phyloP scores from a whole-genome alignment of 2,329 filamentous ascomycete species.

The Tothia fuscella region DNA sequence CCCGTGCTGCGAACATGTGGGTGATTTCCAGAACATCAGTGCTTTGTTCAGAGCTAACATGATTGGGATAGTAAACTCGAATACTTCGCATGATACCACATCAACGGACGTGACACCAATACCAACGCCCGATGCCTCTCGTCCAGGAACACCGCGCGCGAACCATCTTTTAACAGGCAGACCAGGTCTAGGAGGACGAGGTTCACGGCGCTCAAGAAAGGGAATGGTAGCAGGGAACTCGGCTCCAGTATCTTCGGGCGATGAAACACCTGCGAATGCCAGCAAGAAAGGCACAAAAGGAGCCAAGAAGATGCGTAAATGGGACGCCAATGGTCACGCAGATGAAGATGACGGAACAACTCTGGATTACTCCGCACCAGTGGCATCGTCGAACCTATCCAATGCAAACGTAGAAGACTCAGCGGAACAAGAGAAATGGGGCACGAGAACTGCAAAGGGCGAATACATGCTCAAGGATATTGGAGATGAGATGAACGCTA shows the following conservation, averaged over 20 bases:
- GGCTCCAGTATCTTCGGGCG: conserved; percentile 64
- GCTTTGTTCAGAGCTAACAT: conserved; percentile 15
- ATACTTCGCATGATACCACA: conserved; percentile 25
- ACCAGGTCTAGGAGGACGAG: conserved; percentile 48
- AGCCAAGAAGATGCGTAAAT: conserved; percentile 78
- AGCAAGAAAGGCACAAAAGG: conserved; percentile 22
- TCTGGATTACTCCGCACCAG: conserved; percentile 69
- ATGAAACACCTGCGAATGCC: conserved; percentile 48
- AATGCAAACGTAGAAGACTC: conserved; percentile 47
- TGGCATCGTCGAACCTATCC: conserved; percentile 37
- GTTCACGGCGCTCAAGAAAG: conserved; percentile 69
- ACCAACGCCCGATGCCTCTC: conserved; percentile 61
- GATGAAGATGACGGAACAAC: conserved; percentile 68
- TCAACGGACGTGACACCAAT: conserved; percentile 60
- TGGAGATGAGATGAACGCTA: conserved; percentile 84
- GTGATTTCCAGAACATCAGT: no score
- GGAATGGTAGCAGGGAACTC: conserved; percentile 42
- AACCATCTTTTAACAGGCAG: conserved; percentile 62
- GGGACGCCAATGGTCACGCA: conserved; percentile 80
- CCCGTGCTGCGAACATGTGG: neutral
- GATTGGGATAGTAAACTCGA: conserved; percentile 16
- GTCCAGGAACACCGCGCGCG: conserved; percentile 61
- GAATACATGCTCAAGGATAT: conserved; percentile 91
- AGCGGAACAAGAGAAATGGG: conserved; percentile 72
- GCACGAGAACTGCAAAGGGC: conserved; percentile 70